phyloP scores from a whole-genome alignment of 169 alveolate genomes.

The Perkinsus olseni region DNA sequence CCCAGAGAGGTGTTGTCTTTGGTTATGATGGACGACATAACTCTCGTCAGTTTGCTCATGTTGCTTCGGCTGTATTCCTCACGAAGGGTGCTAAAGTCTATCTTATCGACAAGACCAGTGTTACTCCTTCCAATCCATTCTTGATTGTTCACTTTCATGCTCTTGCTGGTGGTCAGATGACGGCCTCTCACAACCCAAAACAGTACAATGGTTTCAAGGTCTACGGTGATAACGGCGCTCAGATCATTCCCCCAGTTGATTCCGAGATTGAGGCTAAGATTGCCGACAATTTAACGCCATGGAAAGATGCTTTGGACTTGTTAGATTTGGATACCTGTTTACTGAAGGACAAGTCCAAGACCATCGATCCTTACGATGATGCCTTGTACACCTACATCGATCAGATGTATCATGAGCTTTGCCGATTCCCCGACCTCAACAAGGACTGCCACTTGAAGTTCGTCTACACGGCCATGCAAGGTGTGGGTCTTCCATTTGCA shows the following conservation, averaged over 20 bases:
- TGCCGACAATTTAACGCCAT: constrained; percentile 36
- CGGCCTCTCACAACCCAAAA: constrained; percentile 59
- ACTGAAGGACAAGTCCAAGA: constrained; percentile 37
- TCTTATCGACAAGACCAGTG: constrained; percentile 38
- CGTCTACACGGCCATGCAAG: constrained; percentile 61
- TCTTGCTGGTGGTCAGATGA: constrained; percentile 51
- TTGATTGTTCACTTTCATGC: constrained; percentile 38
- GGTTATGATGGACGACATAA: constrained; percentile 60
- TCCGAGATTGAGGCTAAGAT: constrained; percentile 31
- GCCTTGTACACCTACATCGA: constrained; percentile 5
- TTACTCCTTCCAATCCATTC: constrained; percentile 55
- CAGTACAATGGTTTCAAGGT: constrained; percentile 53
- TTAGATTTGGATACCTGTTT: constrained; percentile 28
- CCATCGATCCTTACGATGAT: constrained; percentile 41
- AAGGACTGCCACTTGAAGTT: constrained; percentile 40
- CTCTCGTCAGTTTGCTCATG: constrained; percentile 51
- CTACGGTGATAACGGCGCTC: constrained; percentile 53
- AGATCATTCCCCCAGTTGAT: constrained; percentile 48
- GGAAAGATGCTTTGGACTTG: constrained; percentile 33
- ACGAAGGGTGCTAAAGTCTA: constrained; percentile 44
- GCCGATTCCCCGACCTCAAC: background rate
- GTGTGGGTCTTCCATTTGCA: constrained; percentile 48
- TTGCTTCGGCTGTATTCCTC: constrained; percentile 51
- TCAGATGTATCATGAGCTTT: no score
- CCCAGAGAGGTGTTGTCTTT: constrained; percentile 49